Base-by-base conservation (phyloP, 2,329 filamentous ascomycete genomes). In the Fonsecaea nubica region DNA sequence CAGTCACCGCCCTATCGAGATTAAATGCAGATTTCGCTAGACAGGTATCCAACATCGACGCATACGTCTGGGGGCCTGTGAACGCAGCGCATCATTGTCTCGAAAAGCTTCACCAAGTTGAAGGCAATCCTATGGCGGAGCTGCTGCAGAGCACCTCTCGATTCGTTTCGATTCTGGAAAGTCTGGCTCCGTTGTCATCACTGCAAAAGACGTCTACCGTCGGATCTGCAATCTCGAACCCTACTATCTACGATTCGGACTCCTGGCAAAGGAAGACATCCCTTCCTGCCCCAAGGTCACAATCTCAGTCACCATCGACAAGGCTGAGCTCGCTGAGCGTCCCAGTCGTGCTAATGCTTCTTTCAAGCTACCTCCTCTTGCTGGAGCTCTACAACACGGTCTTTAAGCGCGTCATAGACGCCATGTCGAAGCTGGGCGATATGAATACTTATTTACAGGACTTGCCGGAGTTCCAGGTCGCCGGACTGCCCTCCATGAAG, bases 351-450 rank as follows among this genome's bases (percentile, higher is more conserved):
- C 36, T 65, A 21, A 61, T 65, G 63, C 21, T 65, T 30, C n/a
- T 65, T 7, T 65, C 63, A 55, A 62, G 57, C 36, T 65, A 65
- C 18, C 30, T 65, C 33, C 63, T 55, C 5, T 48, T 65, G 2
- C 21, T 65, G 4, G 63, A 61, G 15, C 57, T 65, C 58, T 65
- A 62, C 57, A 25, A 50, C 36, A 30, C 35, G 18, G 13, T 65
- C 15, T 65, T 65, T 50, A 38, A n/a, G 50, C 57, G 53, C 21
- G 62, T 58, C 1, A 7, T 2, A 32, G 58, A 55, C n/a, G 35
- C 32, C n/a, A 25, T 62, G 30, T 62, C 58, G 52, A 35, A 35
- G 18, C 4, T 62, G 15, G 45, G 35, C 30, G 45, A 62, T 48
- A 25, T 48, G 10, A 32, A 25, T 15, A 33, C 5, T 5, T 55